Percentiles rank a stretch among this genome's conserved stretches.
These are phyloP conservation scores for Rhizopus arrhizus DNA, from an alignment of 371 early-diverging fungal species.

Conservation along the genomic window DNA sequence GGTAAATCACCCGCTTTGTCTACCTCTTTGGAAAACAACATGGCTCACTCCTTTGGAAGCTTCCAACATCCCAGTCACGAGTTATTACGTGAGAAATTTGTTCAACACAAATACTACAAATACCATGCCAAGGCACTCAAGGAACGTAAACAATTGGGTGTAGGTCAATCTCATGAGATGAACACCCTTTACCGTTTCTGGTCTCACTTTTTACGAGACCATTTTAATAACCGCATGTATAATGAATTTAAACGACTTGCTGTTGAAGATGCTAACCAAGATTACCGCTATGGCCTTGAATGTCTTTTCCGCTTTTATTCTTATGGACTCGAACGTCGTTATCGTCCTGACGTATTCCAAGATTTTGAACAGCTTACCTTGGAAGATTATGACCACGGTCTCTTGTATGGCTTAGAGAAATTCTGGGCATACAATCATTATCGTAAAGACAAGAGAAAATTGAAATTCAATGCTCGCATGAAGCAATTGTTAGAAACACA, in stretches of 20 bases:
- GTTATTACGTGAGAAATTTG: slow-evolving; percentile 90
- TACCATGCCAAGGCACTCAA: slow-evolving; percentile 91
- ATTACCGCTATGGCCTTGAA: slow-evolving; percentile 88
- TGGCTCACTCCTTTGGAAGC: slow-evolving; percentile 75
- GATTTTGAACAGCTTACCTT: slow-evolving; percentile 88
- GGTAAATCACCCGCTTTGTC: slow-evolving; percentile 49
- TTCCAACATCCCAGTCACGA: slow-evolving; percentile 96
- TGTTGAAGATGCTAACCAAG: slow-evolving; percentile 83
- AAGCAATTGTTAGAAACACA: slow-evolving; percentile 63
- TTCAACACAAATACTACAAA: slow-evolving; percentile 94
- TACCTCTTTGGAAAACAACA: slow-evolving; percentile 46
- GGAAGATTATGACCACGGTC: slow-evolving; percentile 72
- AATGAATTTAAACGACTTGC: slow-evolving; percentile 88
- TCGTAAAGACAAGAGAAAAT: slow-evolving; percentile 80
- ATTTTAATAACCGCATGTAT: slow-evolving; percentile 92
- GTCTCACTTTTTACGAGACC: slow-evolving; percentile 96
- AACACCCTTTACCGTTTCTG: slow-evolving; percentile 98
- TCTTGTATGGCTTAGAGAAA: slow-evolving; percentile 92
- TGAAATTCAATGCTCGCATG: slow-evolving; percentile 68
- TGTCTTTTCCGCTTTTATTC: slow-evolving; percentile 95
- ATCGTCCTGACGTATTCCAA: slow-evolving; percentile 80
- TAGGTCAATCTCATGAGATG: slow-evolving; percentile 95
- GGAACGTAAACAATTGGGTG: slow-evolving; percentile 89
- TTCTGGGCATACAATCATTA: slow-evolving; percentile 95
- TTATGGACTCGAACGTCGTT: slow-evolving; percentile 91